These are phyloP conservation scores for Pycnococcus provasolii DNA, from an alignment of 139 green algal species.

Conservation along the genomic window DNA sequence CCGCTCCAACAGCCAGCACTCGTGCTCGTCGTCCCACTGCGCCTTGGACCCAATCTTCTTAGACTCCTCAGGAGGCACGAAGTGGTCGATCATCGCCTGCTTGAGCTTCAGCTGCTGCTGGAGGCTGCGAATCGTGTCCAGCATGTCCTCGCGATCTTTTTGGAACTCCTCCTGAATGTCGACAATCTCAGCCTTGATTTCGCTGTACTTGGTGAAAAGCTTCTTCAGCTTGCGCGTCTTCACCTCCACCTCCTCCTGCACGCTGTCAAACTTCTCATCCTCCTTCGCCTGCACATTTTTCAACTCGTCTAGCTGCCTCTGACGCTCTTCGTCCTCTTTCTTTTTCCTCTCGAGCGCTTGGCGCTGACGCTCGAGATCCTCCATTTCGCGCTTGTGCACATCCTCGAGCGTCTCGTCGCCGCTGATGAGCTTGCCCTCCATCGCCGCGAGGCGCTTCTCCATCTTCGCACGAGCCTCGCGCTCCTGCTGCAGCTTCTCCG, in stretches of 20 bases:
- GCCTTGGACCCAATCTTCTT: slow-evolving; percentile 9
- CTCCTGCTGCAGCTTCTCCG: slow-evolving; percentile 1
- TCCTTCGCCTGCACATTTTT: slow-evolving; percentile 13
- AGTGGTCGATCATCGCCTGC: slow-evolving; percentile 26
- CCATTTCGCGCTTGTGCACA: neutral
- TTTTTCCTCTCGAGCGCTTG: neutral
- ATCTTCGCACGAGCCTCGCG: neutral
- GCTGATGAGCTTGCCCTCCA: slow-evolving; percentile 17
- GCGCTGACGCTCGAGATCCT: neutral
- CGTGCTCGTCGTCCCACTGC: slow-evolving; percentile 24
- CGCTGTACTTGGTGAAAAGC: slow-evolving; percentile 20
- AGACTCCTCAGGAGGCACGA: slow-evolving; percentile 17
- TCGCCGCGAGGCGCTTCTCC: slow-evolving; percentile 14
- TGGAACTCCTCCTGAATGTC: slow-evolving; percentile 2
- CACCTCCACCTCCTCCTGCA: slow-evolving; percentile 29
- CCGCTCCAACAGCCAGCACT: slow-evolving; percentile 26
- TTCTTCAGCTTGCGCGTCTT: slow-evolving; percentile 34
- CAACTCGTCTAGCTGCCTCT: slow-evolving; percentile 1
- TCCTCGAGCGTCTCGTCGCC: slow-evolving; percentile 10
- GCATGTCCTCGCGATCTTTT: slow-evolving; percentile 25
- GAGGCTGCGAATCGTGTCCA: slow-evolving; percentile 29
- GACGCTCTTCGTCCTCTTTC: neutral
- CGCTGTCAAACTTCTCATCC: slow-evolving; percentile 22
- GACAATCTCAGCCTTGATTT: slow-evolving; percentile 13
- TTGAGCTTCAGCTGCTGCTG: slow-evolving; percentile 32